These are phyloP conservation scores for Penstemon davidsonii DNA, from an alignment of 257 asterid genomes.

Conservation along the genomic window DNA sequence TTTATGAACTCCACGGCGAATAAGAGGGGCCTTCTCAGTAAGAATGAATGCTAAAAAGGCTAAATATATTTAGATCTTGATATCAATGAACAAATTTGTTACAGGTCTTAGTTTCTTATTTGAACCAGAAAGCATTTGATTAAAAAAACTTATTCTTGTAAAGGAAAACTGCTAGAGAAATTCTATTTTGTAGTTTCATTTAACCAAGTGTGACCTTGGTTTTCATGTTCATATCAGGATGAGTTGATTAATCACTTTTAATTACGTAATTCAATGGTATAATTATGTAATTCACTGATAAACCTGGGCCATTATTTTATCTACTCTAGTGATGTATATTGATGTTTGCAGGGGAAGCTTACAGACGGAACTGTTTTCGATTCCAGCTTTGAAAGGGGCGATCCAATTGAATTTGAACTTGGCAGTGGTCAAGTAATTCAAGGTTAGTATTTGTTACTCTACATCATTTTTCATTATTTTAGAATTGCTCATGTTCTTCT, in stretches of 20 bases:
- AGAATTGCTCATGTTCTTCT: background rate
- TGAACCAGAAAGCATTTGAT: background rate
- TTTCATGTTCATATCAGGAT: background rate
- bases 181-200: background rate
- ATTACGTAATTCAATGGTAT: background rate
- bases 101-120: too few species aligned
- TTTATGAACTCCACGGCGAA: background rate
- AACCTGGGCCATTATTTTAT: background rate
- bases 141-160: background rate
- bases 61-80: background rate
- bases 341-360: slow-evolving; percentile 76
- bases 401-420: slow-evolving; percentile 89
- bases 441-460: slow-evolving; percentile 45
- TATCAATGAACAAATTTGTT: background rate
- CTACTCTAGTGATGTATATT: slow-evolving; percentile 1
- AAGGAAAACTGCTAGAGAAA: background rate
- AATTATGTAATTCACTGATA: too few species aligned
- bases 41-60: too few species aligned
- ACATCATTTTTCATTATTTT: slow-evolving; percentile 14
- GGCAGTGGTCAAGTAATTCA: slow-evolving; percentile 94
- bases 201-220: background rate
- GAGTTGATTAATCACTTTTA: background rate
- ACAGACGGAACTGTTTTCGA: slow-evolving; percentile 98
- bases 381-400: slow-evolving; percentile 94
- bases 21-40: too few species aligned